A percentile compares a stretch with the other conserved stretches of the same genome.
Evolutionary conservation across 148 eudicot species (phyloP).

Genomic region (Cornus kousa): DNA sequence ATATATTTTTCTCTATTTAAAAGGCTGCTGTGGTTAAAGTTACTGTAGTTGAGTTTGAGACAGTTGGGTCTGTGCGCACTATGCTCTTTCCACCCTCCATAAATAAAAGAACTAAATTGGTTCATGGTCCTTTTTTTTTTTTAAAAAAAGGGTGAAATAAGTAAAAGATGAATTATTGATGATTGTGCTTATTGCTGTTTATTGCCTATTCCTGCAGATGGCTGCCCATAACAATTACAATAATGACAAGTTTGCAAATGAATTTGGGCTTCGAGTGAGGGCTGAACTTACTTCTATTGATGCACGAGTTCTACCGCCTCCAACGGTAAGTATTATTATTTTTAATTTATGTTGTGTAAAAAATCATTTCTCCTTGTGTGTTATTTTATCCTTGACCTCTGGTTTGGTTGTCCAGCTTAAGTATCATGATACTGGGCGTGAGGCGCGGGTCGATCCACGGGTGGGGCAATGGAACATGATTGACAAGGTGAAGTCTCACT

Average conservation of each 20-base stretch:
- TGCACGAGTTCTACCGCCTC: slow-evolving; percentile 80
- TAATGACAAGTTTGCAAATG: slow-evolving; percentile 37
- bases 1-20: no score
- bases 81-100: no score
- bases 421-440: slow-evolving; percentile 55
- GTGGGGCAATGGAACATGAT: slow-evolving; percentile 96
- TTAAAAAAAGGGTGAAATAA: no score
- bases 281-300: slow-evolving; percentile 41
- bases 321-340: slow-evolving; percentile 41
- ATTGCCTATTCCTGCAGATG: slow-evolving; percentile 39
- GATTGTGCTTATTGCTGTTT: not conserved
- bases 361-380: not conserved
- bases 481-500: slow-evolving; percentile 41
- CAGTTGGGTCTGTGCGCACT: no score
- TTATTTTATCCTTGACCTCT: not conserved
- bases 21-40: no score
- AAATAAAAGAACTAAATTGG: no score
- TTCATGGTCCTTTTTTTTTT: no score
- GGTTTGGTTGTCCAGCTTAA: slow-evolving; percentile 39
- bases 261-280: slow-evolving; percentile 64
- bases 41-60: no score
- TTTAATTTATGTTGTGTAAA: not conserved
- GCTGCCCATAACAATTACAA: slow-evolving; percentile 40
- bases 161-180: not conserved
- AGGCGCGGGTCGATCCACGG: slow-evolving; percentile 45